Evolutionary conservation across 208 protist genomes (phyloP).

Genomic region (Leishmania amazonensis): DNA sequence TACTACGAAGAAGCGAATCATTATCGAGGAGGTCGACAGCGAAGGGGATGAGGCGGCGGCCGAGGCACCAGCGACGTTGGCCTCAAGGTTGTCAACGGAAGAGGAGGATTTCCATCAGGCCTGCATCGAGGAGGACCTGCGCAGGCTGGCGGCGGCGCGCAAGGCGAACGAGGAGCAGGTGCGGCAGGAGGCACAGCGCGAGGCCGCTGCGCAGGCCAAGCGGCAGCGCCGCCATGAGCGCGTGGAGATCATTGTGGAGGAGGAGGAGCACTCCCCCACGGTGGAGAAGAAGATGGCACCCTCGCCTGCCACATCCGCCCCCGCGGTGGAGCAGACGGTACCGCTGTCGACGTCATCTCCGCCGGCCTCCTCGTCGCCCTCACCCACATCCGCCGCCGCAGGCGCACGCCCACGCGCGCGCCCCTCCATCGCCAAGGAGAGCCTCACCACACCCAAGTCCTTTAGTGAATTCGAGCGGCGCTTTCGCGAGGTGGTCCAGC

Average conservation of each 20-base stretch:
- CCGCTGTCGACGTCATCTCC: neutral
- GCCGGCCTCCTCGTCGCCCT: neutral
- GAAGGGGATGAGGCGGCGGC: conserved; percentile 56
- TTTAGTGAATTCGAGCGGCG: conserved; percentile 91
- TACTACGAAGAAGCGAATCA: conserved; percentile 64
- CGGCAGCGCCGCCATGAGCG: conserved; percentile 46
- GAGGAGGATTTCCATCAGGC: conserved; percentile 33
- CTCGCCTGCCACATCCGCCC: neutral
- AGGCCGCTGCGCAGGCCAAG: conserved; percentile 33
- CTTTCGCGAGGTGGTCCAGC: conserved; percentile 54
- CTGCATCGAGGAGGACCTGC: conserved; percentile 44
- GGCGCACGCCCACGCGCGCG: conserved; percentile 28
- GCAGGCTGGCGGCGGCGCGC: conserved; percentile 35
- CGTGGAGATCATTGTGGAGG: conserved; percentile 82
- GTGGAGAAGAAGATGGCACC: conserved; percentile 5
- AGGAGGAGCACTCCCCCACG: conserved; percentile 24
- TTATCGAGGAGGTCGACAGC: conserved; percentile 86
- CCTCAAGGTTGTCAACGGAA: conserved; percentile 14
- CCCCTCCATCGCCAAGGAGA: conserved; percentile 53
- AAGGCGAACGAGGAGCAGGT: conserved; percentile 32
- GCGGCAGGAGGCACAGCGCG: conserved; percentile 33
- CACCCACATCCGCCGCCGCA: neutral
- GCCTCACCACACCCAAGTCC: conserved; percentile 67
- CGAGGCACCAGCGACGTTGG: neutral
- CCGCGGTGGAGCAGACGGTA: conserved; percentile 13